phyloP scores from a whole-genome alignment of 106 monocot species.

The Dendrobium catenatum region DNA sequence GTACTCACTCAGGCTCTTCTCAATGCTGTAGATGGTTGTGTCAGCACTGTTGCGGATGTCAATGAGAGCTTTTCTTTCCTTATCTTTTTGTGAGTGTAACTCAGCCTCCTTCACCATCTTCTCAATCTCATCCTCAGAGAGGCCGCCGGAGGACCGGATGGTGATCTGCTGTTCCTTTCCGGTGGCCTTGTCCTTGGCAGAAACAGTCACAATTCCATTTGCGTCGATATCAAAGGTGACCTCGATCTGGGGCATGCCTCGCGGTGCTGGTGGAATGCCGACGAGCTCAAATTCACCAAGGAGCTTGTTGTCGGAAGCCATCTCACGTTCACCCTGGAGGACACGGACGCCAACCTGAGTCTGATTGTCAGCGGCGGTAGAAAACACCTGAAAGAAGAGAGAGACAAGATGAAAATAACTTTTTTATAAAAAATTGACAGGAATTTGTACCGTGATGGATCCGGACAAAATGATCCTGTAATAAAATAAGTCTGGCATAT shows the following conservation, averaged over 20 bases:
- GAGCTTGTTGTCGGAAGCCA: slow-evolving; percentile 67
- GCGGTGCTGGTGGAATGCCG: slow-evolving; percentile 58
- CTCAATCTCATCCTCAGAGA: slow-evolving; percentile 62
- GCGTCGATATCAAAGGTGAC: slow-evolving; percentile 74
- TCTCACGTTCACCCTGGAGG: slow-evolving; percentile 67
- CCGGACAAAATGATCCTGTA: no score
- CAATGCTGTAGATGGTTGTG: slow-evolving; percentile 49
- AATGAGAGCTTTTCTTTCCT: slow-evolving; percentile 55
- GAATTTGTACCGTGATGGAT: no score
- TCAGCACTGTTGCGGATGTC: slow-evolving; percentile 50
- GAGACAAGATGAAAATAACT: background rate
- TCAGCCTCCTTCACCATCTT: slow-evolving; percentile 69
- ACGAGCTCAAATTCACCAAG: slow-evolving; percentile 63
- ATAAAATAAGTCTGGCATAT: no score
- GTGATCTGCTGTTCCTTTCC: slow-evolving; percentile 72
- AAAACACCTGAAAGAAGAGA: slow-evolving; percentile 31
- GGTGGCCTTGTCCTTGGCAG: slow-evolving; percentile 64
- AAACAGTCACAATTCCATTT: slow-evolving; percentile 62
- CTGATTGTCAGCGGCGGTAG: slow-evolving; percentile 66
- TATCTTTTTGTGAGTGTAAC: slow-evolving; percentile 50
- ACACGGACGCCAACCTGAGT: slow-evolving; percentile 66
- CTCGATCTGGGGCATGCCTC: slow-evolving; percentile 66
- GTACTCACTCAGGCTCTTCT: slow-evolving; percentile 66
- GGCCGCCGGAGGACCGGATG: slow-evolving; percentile 57
- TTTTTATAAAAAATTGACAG: background rate